A percentile compares a stretch with the other conserved stretches of the same genome.
These are phyloP conservation scores for Pythium periplocum DNA, from an alignment of 352 stramenopile genomes.

Conservation along the genomic window DNA sequence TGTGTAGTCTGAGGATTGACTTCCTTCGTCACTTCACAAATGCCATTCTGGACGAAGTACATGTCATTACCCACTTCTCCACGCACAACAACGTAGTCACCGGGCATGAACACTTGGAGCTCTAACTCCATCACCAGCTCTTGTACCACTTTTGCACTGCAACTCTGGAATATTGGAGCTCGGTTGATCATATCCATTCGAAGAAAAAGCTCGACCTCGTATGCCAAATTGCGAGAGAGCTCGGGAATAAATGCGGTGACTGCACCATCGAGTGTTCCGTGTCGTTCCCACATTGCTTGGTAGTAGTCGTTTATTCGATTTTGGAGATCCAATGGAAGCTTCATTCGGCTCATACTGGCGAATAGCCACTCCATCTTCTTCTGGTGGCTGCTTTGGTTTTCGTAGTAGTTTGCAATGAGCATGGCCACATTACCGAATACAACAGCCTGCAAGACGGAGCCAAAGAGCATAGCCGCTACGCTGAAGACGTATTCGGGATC, in stretches of 20 bases:
- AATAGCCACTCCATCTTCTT: constrained; percentile 88
- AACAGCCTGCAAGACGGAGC: constrained; percentile 76
- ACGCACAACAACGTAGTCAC: constrained; percentile 78
- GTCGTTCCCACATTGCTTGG: constrained; percentile 80
- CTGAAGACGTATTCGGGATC: constrained; percentile 75
- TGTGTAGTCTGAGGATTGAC: constrained; percentile 12
- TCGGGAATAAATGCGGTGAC: constrained; percentile 77
- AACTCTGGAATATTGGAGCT: constrained; percentile 78
- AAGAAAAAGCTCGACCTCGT: constrained; percentile 79
- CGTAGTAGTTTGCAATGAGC: constrained; percentile 83
- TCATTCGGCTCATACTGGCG: constrained; percentile 77
- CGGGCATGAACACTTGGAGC: constrained; percentile 80
- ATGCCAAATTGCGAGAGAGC: constrained; percentile 71
- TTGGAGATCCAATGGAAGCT: constrained; percentile 70
- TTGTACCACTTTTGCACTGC: constrained; percentile 76
- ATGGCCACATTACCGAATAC: constrained; percentile 86
- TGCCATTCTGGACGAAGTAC: constrained; percentile 82
- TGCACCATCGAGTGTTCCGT: constrained; percentile 72
- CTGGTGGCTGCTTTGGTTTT: constrained; percentile 75
- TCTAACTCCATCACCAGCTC: constrained; percentile 81
- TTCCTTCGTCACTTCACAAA: constrained; percentile 81
- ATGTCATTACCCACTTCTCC: constrained; percentile 84
- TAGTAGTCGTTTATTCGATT: constrained; percentile 86
- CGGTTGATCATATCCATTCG: constrained; percentile 87
- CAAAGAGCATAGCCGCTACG: constrained; percentile 61